Base-by-base conservation (phyloP, 345 rosid species). In the Lepidium didymum region DNA sequence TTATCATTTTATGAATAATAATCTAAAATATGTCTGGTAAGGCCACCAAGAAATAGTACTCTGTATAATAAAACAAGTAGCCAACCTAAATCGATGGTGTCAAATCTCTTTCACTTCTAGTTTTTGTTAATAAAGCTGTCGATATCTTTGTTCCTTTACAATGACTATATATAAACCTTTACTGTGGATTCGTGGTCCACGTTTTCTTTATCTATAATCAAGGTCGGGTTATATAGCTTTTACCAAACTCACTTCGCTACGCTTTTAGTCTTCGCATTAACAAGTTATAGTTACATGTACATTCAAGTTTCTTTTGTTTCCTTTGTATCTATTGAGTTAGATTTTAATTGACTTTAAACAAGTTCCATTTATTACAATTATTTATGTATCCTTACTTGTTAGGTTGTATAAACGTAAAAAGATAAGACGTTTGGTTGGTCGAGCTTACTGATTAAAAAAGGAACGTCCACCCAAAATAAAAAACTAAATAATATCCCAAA, bases 381-480 rank as follows among this genome's bases (percentile, higher is more conserved):
- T 31, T 31, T 14, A 31, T 8, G 4, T 1, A 43, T 52, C 19
- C 16, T 53, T 2, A 31, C 58, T 53, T 21, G 4, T 14, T 4
- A 29, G 12, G 13, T 51, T 29, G 36, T 53, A 31, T 6, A 14
- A 19, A 47, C 56, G 9, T 29, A 14, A 56, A 25, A 41, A 59
- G 50, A 43, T 27, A 63, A 61, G 40, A 50, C 11, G 46, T 53
- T 35, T 53, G 46, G 56, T 62, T 70, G 75, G 69, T 70, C 38
- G 23, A 62, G 23, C 54, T 70, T 62, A 53, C 55, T 61, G 29
- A 70, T 33, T 52, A 42, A 21, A 61, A 14, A 70, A 51, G 61
- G 52, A 25, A 50, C 1, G 1, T 46, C 43, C 52, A 69, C 55
- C 61, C 50, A 45, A 45, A n/a, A n/a, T n/a, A 16, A 60, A 40